Evolutionary conservation across 345 rosid species (phyloP).

Genomic region (Clausena lansium): DNA sequence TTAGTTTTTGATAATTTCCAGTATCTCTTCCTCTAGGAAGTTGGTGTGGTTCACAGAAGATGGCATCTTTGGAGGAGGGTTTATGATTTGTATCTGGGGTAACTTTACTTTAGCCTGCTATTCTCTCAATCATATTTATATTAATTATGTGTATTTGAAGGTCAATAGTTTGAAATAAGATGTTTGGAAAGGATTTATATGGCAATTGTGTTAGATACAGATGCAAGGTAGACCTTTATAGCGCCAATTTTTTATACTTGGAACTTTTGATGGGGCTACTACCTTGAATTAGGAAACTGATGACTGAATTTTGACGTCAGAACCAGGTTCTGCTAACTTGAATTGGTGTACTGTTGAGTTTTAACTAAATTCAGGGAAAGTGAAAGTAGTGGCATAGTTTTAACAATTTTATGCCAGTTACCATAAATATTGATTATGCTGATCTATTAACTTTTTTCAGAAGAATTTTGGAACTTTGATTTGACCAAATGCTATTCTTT

Average conservation of each 20-base stretch:
- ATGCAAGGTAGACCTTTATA: neutral
- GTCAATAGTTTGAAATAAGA: neutral
- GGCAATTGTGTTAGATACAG: neutral
- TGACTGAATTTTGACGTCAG: neutral
- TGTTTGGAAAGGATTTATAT: slow-evolving; percentile 1
- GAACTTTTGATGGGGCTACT: neutral
- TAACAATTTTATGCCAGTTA: neutral
- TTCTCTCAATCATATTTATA: neutral
- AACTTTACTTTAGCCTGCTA: slow-evolving; percentile 27
- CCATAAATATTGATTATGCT: neutral
- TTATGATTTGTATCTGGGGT: slow-evolving; percentile 93
- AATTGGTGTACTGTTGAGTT: neutral
- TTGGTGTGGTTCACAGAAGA: slow-evolving; percentile 89
- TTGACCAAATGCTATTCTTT: neutral
- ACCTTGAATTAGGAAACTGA: neutral
- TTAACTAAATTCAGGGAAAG: neutral
- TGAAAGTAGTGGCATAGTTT: neutral
- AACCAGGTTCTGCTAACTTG: neutral
- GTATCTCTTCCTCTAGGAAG: slow-evolving; percentile 46
- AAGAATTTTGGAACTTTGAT: neutral
- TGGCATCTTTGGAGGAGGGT: slow-evolving; percentile 99
- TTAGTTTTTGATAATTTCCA: slow-evolving; percentile 20
- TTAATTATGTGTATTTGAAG: neutral
- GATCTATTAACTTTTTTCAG: neutral
- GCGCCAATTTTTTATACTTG: neutral